Base-by-base conservation (phyloP, 2,329 filamentous ascomycete species). In the Talaromyces sp. region DNA sequence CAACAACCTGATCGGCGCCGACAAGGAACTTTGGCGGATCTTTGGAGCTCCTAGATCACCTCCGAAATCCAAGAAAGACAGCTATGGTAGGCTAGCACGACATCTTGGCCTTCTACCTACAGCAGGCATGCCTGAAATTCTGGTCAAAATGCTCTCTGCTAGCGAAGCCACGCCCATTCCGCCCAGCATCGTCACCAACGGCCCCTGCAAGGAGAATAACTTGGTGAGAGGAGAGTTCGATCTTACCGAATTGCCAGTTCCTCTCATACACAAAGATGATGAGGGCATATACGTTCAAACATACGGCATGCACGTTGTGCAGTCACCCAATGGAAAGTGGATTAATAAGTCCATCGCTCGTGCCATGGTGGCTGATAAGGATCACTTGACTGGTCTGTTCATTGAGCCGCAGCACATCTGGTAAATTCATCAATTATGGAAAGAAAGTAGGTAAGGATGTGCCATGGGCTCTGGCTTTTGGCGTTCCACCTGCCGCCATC, bases 401-500 rank as follows among this genome's bases (percentile, higher is more conserved):
- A 42, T 42, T 8, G 39, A 42, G 39, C 42, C 42, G 23, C 42
- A 25, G 42, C 42, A 25, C 14, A 46, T 46, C 21, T 46, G 42
- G 42, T 21, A 46, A 12, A 46, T 46, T 14, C 21, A 25, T 46
- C 42, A 25, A 25, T 5, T 25, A 12, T 46, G 42, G 42, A 42
- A 46, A 23, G n/a, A 46, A 25, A 25, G 21, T 25, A 46, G 42
- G 42, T 12, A 46, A 25, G 11, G 11, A 23, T 7, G 21, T 46
- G 12, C 12, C 18, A 46, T 84, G 77, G 77, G 78, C 81, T 3
- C 60, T 58, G 5, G 37, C 21, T 31, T 58, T 58, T 11, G 56
- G 40, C 82, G 80, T 80, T 0, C 82, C 82, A 0, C 82, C 82
- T 0, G 78, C 77, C 0, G 81, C 80, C 1, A 79, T 79, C 44